Conservation (phyloP, 257 asterid genomes). For the Solanum gracilifrons region DNA sequence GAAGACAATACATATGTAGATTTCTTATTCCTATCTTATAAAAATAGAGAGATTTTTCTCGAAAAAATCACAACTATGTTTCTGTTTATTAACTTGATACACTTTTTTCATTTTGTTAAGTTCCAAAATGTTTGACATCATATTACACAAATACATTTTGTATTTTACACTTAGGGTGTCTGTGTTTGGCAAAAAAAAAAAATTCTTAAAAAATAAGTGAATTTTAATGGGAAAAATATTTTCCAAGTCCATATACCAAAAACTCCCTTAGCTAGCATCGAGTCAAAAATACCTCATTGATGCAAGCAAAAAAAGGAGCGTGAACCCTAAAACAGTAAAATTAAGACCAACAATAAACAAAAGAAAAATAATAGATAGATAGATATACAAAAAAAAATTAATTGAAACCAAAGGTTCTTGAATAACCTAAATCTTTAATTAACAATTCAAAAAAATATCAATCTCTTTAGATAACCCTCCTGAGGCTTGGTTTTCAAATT, state of each 20-base stretch:
- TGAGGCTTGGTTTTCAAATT: too few relatives aligned
- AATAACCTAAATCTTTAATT: background rate
- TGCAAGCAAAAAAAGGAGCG: background rate
- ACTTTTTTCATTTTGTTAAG: background rate
- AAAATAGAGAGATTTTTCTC: background rate
- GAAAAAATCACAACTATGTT: background rate
- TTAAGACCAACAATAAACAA: background rate
- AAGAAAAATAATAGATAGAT: too few relatives aligned
- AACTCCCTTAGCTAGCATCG: background rate
- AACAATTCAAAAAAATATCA: background rate
- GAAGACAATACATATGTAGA: rapidly evolving
- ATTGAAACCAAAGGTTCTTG: background rate
- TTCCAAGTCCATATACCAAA: too few relatives aligned
- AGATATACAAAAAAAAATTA: background rate
- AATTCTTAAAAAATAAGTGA: too few relatives aligned
- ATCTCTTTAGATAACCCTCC: background rate
- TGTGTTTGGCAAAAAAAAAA: too few relatives aligned
- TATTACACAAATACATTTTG: background rate
- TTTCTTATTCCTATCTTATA: background rate
- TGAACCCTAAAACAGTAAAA: background rate
- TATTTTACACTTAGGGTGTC: background rate
- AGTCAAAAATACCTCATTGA: background rate
- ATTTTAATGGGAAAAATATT: too few relatives aligned
- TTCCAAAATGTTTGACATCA: background rate
- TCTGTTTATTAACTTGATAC: background rate